phyloP scores from a whole-genome alignment of 75 land plant species.

The Azolla pinnata region DNA sequence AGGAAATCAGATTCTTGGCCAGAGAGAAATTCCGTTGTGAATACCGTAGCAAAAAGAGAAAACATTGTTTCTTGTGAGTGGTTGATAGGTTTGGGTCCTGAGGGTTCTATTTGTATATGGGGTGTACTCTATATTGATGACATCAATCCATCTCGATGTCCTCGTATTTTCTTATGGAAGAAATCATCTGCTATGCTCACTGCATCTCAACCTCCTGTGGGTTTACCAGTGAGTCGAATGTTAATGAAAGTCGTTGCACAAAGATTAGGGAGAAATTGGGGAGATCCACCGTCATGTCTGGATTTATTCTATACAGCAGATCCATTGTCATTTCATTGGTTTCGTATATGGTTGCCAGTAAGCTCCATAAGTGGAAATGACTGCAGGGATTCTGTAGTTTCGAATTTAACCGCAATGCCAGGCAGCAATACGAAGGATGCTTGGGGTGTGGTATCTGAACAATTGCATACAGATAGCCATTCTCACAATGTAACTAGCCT shows the following conservation, averaged over 20 bases:
- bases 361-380: slow-evolving; percentile 20
- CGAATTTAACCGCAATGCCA: slow-evolving; percentile 1
- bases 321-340: slow-evolving; percentile 43
- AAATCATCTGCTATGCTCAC: slow-evolving; percentile 23
- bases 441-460: slow-evolving; percentile 20
- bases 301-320: slow-evolving; percentile 54
- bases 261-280: slow-evolving; percentile 23
- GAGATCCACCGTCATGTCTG: slow-evolving; percentile 50
- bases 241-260: slow-evolving; percentile 44
- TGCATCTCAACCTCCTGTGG: slow-evolving; percentile 7
- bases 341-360: slow-evolving; percentile 30
- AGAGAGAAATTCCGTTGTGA: neutral
- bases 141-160: slow-evolving; percentile 60
- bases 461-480: slow-evolving; percentile 54
- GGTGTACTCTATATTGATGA: slow-evolving; percentile 87
- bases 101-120: slow-evolving; percentile 52
- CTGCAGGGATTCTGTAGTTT: slow-evolving; percentile 4
- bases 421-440: slow-evolving; percentile 13
- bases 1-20: slow-evolving; percentile 10
- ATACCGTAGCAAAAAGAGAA: slow-evolving; percentile 10
- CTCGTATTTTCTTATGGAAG: slow-evolving; percentile 77
- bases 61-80: slow-evolving; percentile 61
- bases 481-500: slow-evolving; percentile 44
- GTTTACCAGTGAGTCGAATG: slow-evolving; percentile 10
- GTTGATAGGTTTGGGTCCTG: slow-evolving; percentile 74